These are phyloP conservation scores for Cystobasidium ongulense DNA, from an alignment of 768 basidiomycete genomes.

Conservation along the genomic window DNA sequence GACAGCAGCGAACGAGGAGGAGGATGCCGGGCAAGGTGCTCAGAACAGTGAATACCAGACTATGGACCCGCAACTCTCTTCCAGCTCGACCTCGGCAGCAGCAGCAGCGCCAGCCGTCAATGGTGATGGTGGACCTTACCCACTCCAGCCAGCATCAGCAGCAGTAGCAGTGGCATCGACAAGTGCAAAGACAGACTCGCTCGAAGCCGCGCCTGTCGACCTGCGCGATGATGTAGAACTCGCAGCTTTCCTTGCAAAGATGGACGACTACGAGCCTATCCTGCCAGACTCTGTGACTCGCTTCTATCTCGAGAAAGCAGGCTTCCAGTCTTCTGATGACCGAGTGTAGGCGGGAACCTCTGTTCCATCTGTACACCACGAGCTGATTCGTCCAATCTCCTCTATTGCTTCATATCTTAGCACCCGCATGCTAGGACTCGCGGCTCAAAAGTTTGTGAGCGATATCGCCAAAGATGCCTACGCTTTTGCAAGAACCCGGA, in stretches of 20 bases:
- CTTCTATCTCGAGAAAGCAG: conserved; percentile 26
- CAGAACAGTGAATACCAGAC: not conserved
- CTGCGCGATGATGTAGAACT: conserved; percentile 6
- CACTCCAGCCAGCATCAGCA: not conserved
- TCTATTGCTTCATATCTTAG: conserved; percentile 76
- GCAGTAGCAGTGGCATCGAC: not conserved
- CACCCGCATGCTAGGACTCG: conserved; percentile 69
- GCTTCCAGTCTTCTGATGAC: conserved; percentile 29
- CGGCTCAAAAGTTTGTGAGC: conserved; percentile 94
- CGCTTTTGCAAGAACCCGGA: conserved; percentile 92
- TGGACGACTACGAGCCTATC: conserved; percentile 27
- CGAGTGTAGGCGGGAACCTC: conserved; percentile 15
- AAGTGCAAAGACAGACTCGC: not conserved
- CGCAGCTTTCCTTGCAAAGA: conserved; percentile 16
- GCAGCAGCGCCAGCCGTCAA: not conserved
- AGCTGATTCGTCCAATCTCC: not conserved
- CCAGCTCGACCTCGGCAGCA: not conserved
- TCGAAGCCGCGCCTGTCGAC: not conserved
- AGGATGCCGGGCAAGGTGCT: not conserved
- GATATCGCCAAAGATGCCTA: conserved; percentile 95
- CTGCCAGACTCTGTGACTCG: conserved; percentile 36
- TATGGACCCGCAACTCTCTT: not conserved
- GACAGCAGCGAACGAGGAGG: not conserved
- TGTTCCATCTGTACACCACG: not conserved
- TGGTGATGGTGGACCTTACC: not conserved